Evolutionary conservation across 2,329 filamentous ascomycete species (phyloP).

Genomic region (Chrysosporium keratinophilum): DNA sequence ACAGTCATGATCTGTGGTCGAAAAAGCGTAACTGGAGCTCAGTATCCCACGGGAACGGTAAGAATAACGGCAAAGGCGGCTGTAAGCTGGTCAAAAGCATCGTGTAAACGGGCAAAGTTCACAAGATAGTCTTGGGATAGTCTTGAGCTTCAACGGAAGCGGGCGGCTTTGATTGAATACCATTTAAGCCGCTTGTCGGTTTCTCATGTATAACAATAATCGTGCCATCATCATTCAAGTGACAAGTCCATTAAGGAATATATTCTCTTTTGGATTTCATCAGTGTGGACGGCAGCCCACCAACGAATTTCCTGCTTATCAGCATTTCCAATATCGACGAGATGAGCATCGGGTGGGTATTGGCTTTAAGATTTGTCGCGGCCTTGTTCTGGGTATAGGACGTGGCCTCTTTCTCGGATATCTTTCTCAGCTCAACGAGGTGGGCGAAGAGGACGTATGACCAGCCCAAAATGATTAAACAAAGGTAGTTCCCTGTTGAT

Average conservation of each 20-base stretch:
- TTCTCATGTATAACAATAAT: constrained; percentile 4
- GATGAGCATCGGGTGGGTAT: neutral
- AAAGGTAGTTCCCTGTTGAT: constrained; percentile 9
- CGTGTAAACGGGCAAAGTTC: constrained; percentile 11
- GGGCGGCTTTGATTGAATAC: constrained; percentile 1
- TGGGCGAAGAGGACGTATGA: constrained; percentile 11
- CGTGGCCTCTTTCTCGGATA: neutral
- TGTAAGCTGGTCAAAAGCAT: constrained; percentile 16
- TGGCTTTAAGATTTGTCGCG: neutral
- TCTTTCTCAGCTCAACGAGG: constrained; percentile 11
- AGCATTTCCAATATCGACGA: constrained; percentile 8
- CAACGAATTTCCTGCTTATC: constrained; percentile 10
- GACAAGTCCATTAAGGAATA: constrained; percentile 10
- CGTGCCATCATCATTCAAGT: constrained; percentile 6
- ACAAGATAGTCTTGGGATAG: constrained; percentile 16
- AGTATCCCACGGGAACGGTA: constrained; percentile 14
- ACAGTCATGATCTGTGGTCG: constrained; percentile 3
- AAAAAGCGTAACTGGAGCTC: constrained; percentile 13
- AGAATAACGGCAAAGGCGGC: constrained; percentile 13
- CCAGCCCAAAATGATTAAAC: constrained; percentile 13
- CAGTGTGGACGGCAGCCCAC: constrained; percentile 13
- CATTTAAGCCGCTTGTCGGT: neutral
- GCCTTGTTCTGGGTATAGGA: constrained; percentile 2
- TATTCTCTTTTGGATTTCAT: neutral
- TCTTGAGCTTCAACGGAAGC: constrained; percentile 13